Evolutionary conservation across 306 rosid genomes (phyloP).

Genomic region (Ammopiptanthus mongolicus): DNA sequence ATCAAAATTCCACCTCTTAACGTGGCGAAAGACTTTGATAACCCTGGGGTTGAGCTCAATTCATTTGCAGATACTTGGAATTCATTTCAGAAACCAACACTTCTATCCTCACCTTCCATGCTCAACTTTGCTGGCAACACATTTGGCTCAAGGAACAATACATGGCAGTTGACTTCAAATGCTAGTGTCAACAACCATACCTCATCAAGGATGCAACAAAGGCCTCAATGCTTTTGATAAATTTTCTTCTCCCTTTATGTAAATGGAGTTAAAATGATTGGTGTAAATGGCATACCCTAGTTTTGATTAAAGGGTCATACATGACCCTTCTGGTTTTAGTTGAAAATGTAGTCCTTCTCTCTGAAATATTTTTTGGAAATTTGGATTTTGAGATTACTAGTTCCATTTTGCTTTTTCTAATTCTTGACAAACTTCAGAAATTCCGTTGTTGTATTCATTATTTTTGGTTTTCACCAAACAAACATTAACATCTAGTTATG

Average conservation of each 20-base stretch:
- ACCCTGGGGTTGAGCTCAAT: neutral
- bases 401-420: neutral
- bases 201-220: conserved; percentile 39
- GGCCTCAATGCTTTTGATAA: conserved; percentile 29
- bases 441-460: neutral
- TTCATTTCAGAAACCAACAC: neutral
- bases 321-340: neutral
- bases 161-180: conserved; percentile 16
- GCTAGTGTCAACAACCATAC: conserved; percentile 20
- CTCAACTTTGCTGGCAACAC: conserved; percentile 27
- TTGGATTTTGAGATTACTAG: neutral
- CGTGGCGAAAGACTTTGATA: conserved; percentile 23
- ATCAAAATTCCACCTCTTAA: conserved; percentile 51
- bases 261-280: conserved; percentile 19
- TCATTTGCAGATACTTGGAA: neutral
- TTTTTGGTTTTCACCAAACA: neutral
- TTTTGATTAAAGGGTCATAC: conserved; percentile 25
- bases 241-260: neutral
- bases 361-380: no score
- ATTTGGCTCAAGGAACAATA: conserved; percentile 33
- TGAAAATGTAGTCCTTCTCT: neutral
- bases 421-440: neutral
- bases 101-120: conserved; percentile 21
- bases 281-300: conserved; percentile 45
- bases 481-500: neutral